Evolutionary conservation across 306 rosid species (phyloP).

Genomic region (Fagus sylvatica): DNA sequence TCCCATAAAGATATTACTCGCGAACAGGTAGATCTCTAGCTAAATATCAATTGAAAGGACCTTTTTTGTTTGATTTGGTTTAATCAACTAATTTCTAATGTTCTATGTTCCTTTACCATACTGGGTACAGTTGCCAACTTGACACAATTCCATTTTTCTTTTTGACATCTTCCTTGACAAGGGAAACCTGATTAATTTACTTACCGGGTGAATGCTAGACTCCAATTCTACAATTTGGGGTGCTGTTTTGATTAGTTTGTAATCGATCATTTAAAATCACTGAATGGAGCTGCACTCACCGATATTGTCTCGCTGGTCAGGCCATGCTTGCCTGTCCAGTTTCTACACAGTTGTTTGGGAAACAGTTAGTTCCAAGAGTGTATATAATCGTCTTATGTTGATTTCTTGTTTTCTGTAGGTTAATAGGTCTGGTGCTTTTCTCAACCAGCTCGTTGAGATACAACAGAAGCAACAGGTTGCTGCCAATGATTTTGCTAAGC

Average conservation of each 20-base stretch:
- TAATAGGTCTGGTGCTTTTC: constrained; percentile 60
- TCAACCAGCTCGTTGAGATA: constrained; percentile 63
- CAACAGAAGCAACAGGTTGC: constrained; percentile 72
- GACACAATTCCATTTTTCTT: neutral
- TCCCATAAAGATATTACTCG: constrained; percentile 65
- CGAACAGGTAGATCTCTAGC: constrained; percentile 60
- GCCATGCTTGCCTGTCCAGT: neutral
- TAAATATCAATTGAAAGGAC: neutral
- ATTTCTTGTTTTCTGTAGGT: constrained; percentile 47
- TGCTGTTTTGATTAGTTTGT: neutral
- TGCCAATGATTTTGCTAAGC: constrained; percentile 56
- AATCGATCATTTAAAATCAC: neutral
- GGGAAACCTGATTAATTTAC: constrained; percentile 3
- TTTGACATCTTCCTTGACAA: neutral
- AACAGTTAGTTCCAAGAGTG: neutral
- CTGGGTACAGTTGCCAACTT: neutral
- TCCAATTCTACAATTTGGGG: neutral
- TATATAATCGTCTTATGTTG: constrained; percentile 3
- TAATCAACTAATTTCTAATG: neutral
- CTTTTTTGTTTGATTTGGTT: neutral
- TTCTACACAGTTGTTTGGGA: neutral
- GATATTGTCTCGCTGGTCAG: neutral
- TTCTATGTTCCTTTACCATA: neutral
- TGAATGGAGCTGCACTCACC: neutral
- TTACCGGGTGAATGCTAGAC: neutral